Conservation (phyloP, 768 basidiomycete genomes). For the Amanita exitialis region DNA sequence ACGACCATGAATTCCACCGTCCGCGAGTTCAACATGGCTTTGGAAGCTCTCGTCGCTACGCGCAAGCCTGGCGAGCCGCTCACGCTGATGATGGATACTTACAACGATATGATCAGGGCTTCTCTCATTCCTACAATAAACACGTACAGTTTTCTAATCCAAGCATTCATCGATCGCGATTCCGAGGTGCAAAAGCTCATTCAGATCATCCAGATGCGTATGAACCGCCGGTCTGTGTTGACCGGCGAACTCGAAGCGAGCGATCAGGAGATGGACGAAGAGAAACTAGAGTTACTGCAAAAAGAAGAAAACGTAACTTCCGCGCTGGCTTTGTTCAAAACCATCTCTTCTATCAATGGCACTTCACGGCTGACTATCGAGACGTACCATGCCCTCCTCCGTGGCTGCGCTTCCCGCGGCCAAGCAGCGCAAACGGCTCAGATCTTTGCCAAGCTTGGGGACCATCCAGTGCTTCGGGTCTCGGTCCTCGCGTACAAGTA, state of each 20-base stretch:
- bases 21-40: conserved; percentile 51
- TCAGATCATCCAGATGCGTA: conserved; percentile 28
- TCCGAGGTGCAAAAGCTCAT: conserved; percentile 45
- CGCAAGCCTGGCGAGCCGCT: conserved; percentile 45
- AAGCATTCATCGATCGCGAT: conserved; percentile 57
- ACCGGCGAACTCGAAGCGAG: conserved; percentile 15
- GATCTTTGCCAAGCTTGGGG: conserved; percentile 56
- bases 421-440: conserved; percentile 52
- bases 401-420: conserved; percentile 46
- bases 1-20: conserved; percentile 24
- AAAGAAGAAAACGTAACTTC: conserved; percentile 62
- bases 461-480: conserved; percentile 23
- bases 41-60: conserved; percentile 40
- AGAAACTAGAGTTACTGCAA: conserved; percentile 32
- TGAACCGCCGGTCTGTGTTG: conserved; percentile 22
- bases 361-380: conserved; percentile 20
- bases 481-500: conserved; percentile 33
- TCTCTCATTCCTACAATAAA: conserved; percentile 49
- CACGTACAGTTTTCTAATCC: conserved; percentile 57
- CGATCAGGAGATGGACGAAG: conserved; percentile 19
- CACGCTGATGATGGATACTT: conserved; percentile 48
- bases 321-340: conserved; percentile 67
- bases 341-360: conserved; percentile 25
- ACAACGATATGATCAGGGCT: conserved; percentile 58
- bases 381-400: conserved; percentile 47